A percentile compares a stretch with the other conserved stretches of the same genome.
phyloP scores from a whole-genome alignment of 305 asterid genomes.

The Solanum hybrid region DNA sequence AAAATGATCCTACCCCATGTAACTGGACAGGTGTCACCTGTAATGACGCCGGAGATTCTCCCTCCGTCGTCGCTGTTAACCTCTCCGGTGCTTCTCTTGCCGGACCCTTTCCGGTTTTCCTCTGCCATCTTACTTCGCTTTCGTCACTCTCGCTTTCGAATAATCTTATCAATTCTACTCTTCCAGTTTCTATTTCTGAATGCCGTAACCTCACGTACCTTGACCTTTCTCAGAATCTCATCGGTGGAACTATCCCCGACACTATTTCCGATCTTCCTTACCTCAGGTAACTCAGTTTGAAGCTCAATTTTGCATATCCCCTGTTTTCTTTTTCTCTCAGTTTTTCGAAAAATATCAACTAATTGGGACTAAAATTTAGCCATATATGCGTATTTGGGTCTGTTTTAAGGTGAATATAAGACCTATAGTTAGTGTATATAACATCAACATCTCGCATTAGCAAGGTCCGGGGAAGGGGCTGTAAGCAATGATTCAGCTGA shows the following conservation, averaged over 20 bases:
- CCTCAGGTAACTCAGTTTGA: conserved; percentile 44
- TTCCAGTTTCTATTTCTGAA: conserved; percentile 39
- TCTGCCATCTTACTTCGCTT: conserved; percentile 53
- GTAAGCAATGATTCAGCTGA: background rate
- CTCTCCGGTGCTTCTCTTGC: conserved; percentile 37
- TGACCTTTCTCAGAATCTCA: conserved; percentile 52
- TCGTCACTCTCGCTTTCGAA: conserved; percentile 30
- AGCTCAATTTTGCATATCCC: background rate
- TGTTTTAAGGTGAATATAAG: background rate
- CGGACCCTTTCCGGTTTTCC: conserved; percentile 45
- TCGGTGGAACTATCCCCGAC: conserved; percentile 51
- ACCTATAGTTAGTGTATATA: background rate
- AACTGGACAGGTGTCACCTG: conserved; percentile 76
- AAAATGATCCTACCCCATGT: conserved; percentile 50
- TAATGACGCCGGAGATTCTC: conserved; percentile 7
- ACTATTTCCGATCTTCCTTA: conserved; percentile 44
- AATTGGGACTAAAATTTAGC: background rate
- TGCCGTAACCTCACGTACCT: conserved; percentile 48
- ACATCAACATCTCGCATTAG: background rate
- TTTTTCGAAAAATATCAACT: background rate
- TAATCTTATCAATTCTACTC: conserved; percentile 43
- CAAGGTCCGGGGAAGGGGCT: background rate
- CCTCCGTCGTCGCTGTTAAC: conserved; percentile 34
- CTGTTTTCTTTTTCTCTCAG: too few relatives aligned
- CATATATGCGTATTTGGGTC: background rate